A percentile compares a stretch with the other conserved stretches of the same genome.
Evolutionary conservation across 805 yeast genomes (phyloP).

Genomic region (Cyberlindnera veronae): DNA sequence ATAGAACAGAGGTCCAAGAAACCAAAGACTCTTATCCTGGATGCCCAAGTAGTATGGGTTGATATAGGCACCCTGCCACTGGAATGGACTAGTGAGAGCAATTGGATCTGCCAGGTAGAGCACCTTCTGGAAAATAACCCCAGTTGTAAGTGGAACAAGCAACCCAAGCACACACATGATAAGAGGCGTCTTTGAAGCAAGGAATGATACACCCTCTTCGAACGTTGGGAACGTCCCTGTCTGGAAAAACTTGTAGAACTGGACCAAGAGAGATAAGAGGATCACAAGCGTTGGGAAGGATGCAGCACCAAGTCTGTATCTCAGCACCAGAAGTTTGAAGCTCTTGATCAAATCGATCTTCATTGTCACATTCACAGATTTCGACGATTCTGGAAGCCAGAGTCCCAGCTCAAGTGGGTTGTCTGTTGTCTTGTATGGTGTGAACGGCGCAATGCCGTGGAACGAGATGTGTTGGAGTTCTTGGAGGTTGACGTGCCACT

Average conservation of each 20-base stretch:
- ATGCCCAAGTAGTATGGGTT: constrained; percentile 69
- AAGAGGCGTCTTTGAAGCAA: constrained; percentile 31
- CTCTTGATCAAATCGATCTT: constrained; percentile 55
- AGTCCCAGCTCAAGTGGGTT: constrained; percentile 40
- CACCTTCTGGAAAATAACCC: constrained; percentile 34
- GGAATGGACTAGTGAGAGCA: constrained; percentile 42
- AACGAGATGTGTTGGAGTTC: constrained; percentile 37
- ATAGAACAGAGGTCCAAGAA: constrained; percentile 57
- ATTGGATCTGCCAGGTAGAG: constrained; percentile 51
- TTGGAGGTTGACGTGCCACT: constrained; percentile 65
- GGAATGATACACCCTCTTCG: constrained; percentile 40
- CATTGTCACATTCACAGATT: constrained; percentile 20
- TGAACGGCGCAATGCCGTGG: constrained; percentile 70
- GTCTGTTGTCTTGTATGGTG: constrained; percentile 41
- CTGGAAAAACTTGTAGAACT: constrained; percentile 43
- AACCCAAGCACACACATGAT: constrained; percentile 29
- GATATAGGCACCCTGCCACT: constrained; percentile 39
- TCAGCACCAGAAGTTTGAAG: constrained; percentile 62
- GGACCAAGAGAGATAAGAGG: constrained; percentile 49
- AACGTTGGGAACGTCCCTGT: constrained; percentile 41
- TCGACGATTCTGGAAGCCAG: constrained; percentile 36
- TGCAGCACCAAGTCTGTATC: constrained; percentile 74
- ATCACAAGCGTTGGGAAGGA: constrained; percentile 65
- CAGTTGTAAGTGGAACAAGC: constrained; percentile 38
- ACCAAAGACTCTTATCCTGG: constrained; percentile 51